Conservation (phyloP, 2,329 filamentous ascomycete species). For the Phaeosphaeriaceae sp. region DNA sequence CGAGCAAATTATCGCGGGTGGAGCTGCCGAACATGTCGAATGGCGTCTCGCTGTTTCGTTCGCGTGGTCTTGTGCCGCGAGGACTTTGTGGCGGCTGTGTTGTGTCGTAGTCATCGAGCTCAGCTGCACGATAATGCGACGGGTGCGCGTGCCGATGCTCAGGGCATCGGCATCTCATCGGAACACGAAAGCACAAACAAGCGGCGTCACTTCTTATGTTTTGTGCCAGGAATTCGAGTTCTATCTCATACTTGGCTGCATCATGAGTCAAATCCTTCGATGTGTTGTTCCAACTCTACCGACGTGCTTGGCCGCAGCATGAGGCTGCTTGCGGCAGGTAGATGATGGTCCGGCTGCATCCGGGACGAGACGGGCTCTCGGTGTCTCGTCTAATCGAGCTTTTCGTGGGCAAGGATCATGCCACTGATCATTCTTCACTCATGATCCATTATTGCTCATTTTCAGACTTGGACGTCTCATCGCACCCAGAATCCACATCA, state of each 20-base stretch:
- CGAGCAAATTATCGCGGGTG: slow-evolving; percentile 9
- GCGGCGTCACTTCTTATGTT: not conserved
- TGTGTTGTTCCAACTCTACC: not conserved
- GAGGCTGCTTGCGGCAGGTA: not conserved
- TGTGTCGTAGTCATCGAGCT: slow-evolving; percentile 10
- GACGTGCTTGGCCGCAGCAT: not conserved
- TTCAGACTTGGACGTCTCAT: no score
- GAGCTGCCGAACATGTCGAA: slow-evolving; percentile 9
- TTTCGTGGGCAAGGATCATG: not conserved
- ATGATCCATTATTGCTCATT: no score
- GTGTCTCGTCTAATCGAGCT: not conserved
- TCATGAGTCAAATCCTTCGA: not conserved
- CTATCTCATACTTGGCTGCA: not conserved
- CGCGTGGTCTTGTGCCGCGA: slow-evolving; percentile 22
- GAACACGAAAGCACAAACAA: not conserved
- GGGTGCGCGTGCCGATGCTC: slow-evolving; percentile 5
- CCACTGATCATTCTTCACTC: no score
- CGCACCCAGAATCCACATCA: no score
- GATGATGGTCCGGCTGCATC: not conserved
- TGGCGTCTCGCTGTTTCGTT: slow-evolving; percentile 4
- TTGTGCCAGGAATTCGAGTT: not conserved
- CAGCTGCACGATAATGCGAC: slow-evolving; percentile 17
- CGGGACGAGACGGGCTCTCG: not conserved
- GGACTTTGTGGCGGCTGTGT: slow-evolving; percentile 24
- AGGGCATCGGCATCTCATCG: not conserved